Percentiles rank a stretch among this genome's conserved stretches.
These are phyloP conservation scores for Glycine tomentella DNA, from an alignment of 306 rosid genomes.

Conservation along the genomic window DNA sequence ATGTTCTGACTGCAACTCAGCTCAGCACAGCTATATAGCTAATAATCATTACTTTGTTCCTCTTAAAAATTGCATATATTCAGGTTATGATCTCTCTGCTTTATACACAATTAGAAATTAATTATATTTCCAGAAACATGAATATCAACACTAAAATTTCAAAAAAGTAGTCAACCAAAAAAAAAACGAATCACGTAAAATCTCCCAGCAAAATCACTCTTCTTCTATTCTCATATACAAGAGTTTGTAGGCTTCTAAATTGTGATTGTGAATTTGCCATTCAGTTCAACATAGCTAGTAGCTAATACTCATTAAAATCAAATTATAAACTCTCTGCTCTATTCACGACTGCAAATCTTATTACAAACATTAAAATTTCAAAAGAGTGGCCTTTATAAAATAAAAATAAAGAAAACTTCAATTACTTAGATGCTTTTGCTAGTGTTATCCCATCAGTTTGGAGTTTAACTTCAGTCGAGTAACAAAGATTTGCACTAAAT, in stretches of 20 bases:
- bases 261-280: neutral
- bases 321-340: neutral
- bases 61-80: neutral
- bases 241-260: neutral
- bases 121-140: neutral
- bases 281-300: neutral
- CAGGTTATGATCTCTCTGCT: neutral
- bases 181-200: neutral
- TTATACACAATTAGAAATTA: neutral
- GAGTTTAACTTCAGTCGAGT: neutral
- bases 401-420: neutral
- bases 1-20: neutral
- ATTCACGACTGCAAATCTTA: neutral
- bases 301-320: neutral
- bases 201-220: neutral
- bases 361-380: neutral
- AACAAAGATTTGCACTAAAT: too few relatives aligned
- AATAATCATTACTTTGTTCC: neutral
- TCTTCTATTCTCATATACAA: too few relatives aligned
- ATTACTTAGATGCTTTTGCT: too few relatives aligned
- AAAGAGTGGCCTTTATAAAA: neutral
- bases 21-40: neutral
- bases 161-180: neutral
- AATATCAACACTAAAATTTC: constrained; percentile 17
- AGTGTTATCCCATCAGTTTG: too few relatives aligned